These are phyloP conservation scores for Zymoseptoria tritici DNA, from an alignment of 2,329 filamentous ascomycete genomes.

Conservation along the genomic window DNA sequence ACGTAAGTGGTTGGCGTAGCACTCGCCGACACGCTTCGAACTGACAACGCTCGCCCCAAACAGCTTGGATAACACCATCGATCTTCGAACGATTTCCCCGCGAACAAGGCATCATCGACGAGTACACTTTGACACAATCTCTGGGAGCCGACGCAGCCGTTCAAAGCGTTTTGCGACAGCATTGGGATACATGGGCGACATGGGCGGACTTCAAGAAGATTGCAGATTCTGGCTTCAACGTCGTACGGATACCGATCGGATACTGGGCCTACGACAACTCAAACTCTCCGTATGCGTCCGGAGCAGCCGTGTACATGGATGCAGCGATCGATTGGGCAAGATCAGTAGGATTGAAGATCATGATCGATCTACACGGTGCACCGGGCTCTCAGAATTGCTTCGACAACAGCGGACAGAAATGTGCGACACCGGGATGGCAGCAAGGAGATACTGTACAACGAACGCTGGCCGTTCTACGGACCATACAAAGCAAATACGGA, in stretches of 20 bases:
- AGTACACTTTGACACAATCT: slow-evolving; percentile 45
- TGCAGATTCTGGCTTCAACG: slow-evolving; percentile 49
- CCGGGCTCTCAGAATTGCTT: slow-evolving; percentile 54
- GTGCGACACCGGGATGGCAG: slow-evolving; percentile 37
- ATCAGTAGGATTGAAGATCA: slow-evolving; percentile 45
- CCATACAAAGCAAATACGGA: slow-evolving; percentile 52
- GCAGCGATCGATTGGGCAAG: slow-evolving; percentile 51
- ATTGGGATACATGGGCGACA: slow-evolving; percentile 46
- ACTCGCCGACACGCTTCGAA: no score
- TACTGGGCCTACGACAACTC: slow-evolving; percentile 53
- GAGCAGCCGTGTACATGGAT: slow-evolving; percentile 48
- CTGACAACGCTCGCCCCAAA: background rate
- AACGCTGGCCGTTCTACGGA: slow-evolving; percentile 50
- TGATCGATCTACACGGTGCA: slow-evolving; percentile 53
- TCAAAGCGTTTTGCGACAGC: slow-evolving; percentile 37
- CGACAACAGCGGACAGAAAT: slow-evolving; percentile 53
- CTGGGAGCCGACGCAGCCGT: slow-evolving; percentile 42
- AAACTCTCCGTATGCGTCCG: slow-evolving; percentile 44
- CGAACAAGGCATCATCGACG: slow-evolving; percentile 35
- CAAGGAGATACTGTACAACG: slow-evolving; percentile 42
- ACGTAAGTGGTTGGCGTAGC: slow-evolving; percentile 1
- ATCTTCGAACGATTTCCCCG: slow-evolving; percentile 38
- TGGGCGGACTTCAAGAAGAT: slow-evolving; percentile 51
- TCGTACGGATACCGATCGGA: slow-evolving; percentile 52
- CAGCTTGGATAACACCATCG: slow-evolving; percentile 50